These are phyloP conservation scores for Letharia columbiana DNA, from an alignment of 495 filamentous ascomycete genomes.

Conservation along the genomic window DNA sequence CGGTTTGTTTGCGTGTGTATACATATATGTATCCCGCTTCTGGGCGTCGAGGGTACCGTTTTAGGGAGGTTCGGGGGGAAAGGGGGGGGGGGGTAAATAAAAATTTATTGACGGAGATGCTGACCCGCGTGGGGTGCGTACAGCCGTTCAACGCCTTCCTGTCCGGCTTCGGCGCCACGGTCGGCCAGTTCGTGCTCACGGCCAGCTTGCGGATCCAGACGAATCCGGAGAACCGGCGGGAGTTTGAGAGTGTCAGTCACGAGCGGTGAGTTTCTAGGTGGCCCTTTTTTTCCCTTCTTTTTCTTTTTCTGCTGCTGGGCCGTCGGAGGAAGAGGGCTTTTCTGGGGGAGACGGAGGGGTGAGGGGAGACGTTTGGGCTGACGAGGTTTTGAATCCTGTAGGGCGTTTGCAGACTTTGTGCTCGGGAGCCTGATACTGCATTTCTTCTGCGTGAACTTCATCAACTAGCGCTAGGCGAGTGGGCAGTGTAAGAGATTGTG, in stretches of 20 bases:
- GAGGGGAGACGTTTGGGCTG: background rate
- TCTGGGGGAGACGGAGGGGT: background rate
- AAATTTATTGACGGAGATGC: too few species aligned
- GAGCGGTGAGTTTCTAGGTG: slow-evolving; percentile 36
- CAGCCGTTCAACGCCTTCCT: slow-evolving; percentile 99
- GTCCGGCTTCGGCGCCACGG: slow-evolving; percentile 86
- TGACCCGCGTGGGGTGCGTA: background rate
- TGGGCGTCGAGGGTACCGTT: too few species aligned
- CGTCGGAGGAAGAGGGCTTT: background rate
- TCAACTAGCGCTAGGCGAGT: slow-evolving; percentile 58
- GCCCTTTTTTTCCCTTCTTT: slow-evolving; percentile 7
- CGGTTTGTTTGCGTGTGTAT: too few species aligned
- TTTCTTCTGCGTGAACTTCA: slow-evolving; percentile 99
- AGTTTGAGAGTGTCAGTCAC: slow-evolving; percentile 36
- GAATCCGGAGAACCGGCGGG: slow-evolving; percentile 34
- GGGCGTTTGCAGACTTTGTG: slow-evolving; percentile 94
- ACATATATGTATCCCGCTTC: too few species aligned
- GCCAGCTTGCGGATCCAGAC: slow-evolving; percentile 89
- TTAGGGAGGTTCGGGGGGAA: background rate
- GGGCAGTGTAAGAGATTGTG: background rate
- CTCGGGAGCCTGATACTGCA: slow-evolving; percentile 92
- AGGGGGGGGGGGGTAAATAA: background rate
- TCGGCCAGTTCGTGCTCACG: slow-evolving; percentile 95
- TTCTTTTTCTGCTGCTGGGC: background rate
- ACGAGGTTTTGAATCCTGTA: slow-evolving; percentile 28